phyloP scores from a whole-genome alignment of 805 yeast genomes.

The Candida glaebosa region DNA sequence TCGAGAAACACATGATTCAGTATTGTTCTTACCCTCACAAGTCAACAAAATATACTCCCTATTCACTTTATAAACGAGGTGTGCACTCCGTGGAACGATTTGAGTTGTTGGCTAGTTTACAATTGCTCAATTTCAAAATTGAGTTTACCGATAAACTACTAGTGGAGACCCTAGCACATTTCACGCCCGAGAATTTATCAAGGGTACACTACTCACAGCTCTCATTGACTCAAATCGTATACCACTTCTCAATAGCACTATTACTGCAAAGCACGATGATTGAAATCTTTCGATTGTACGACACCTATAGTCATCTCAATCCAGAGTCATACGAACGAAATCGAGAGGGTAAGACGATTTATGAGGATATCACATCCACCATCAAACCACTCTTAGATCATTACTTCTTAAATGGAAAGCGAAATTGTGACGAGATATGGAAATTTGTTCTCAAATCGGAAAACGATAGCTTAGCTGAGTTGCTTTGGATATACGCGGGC shows the following conservation, averaged over 20 bases:
- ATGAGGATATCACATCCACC: slow-evolving; percentile 3
- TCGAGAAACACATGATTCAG: too few species aligned
- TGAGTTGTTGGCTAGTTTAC: slow-evolving; percentile 7
- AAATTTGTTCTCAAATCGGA: slow-evolving; percentile 6
- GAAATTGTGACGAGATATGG: slow-evolving; percentile 6
- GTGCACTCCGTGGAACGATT: slow-evolving; percentile 10
- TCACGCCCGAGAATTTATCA: slow-evolving; percentile 1
- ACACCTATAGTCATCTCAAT: slow-evolving; percentile 2
- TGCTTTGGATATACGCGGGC: neutral
- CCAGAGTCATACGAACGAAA: slow-evolving; percentile 2
- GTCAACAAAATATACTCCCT: neutral
- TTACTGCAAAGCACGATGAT: neutral
- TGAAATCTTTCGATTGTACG: slow-evolving; percentile 7
- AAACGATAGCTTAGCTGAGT: slow-evolving; percentile 6
- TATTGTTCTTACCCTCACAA: neutral
- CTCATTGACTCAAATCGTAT: neutral
- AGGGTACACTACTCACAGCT: slow-evolving; percentile 1
- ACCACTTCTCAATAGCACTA: neutral
- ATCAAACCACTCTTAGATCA: slow-evolving; percentile 3
- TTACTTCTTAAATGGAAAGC: slow-evolving; percentile 1
- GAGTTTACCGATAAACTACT: slow-evolving; percentile 11
- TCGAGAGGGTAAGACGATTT: neutral
- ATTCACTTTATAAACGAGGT: slow-evolving; percentile 11
- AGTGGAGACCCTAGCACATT: slow-evolving; percentile 8
- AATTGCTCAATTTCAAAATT: slow-evolving; percentile 12